Evolutionary conservation across 495 filamentous ascomycete genomes (phyloP).

Genomic region (Talaromyces liani): DNA sequence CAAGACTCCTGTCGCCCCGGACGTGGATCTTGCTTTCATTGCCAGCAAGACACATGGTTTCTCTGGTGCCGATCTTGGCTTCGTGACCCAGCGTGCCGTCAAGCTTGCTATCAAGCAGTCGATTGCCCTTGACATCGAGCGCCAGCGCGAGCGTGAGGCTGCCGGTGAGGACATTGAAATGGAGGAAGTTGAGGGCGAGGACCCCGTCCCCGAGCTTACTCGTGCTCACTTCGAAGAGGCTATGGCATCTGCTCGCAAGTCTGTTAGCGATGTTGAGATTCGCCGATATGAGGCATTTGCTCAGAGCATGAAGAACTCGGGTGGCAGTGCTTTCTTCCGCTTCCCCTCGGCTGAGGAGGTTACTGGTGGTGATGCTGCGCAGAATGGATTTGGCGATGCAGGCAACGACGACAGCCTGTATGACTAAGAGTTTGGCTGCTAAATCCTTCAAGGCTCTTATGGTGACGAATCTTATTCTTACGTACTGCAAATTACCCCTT

Average conservation of each 20-base stretch:
- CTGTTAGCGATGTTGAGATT: conserved; percentile 94
- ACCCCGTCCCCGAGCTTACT: conserved; percentile 94
- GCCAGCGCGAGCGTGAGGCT: conserved; percentile 78
- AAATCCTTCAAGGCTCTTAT: background rate
- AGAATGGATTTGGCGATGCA: conserved; percentile 68
- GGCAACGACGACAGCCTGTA: conserved; percentile 89
- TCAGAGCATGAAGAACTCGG: conserved; percentile 96
- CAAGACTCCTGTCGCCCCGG: conserved; percentile 87
- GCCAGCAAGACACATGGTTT: conserved; percentile 97
- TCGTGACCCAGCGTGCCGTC: conserved; percentile 96
- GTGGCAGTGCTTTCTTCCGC: conserved; percentile 92
- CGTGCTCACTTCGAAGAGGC: conserved; percentile 98
- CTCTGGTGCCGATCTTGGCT: conserved; percentile 98
- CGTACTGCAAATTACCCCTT: conserved; percentile 13
- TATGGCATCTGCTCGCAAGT: conserved; percentile 86
- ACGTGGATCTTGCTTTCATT: conserved; percentile 86
- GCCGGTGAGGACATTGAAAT: conserved; percentile 72
- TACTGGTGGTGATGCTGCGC: conserved; percentile 39
- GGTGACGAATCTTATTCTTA: conserved; percentile 17
- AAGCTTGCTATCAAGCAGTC: conserved; percentile 99
- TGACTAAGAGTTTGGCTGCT: conserved; percentile 29
- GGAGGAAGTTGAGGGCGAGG: conserved; percentile 72
- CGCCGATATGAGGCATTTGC: conserved; percentile 97
- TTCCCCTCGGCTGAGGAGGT: conserved; percentile 73
- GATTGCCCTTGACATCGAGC: conserved; percentile 84